Conservation (phyloP, 768 basidiomycete genomes). For the Butyriboletus loyo region DNA sequence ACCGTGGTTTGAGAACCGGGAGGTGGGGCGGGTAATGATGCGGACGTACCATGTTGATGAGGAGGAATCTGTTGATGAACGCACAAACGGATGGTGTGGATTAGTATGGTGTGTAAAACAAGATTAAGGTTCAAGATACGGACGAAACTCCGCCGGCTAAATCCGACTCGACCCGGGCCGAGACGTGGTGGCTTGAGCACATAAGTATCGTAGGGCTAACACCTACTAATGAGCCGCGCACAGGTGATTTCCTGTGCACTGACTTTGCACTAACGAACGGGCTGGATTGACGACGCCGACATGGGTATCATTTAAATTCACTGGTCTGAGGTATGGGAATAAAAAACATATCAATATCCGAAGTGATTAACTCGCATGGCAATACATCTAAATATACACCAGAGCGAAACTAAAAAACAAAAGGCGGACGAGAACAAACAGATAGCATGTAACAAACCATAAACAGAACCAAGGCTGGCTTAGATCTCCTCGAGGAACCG, state of each 20-base stretch:
- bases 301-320: slow-evolving; percentile 9
- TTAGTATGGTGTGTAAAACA: slow-evolving; percentile 7
- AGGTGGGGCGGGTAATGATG: not conserved
- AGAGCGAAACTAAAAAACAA: slow-evolving; percentile 7
- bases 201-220: not conserved
- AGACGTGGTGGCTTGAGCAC: too few species aligned
- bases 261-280: not conserved
- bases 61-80: not conserved
- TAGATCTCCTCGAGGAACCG: not conserved
- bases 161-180: too few species aligned
- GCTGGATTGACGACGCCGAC: not conserved
- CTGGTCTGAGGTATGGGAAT: not conserved
- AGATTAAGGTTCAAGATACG: slow-evolving; percentile 22
- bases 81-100: slow-evolving; percentile 7
- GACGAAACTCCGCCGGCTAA: slow-evolving; percentile 18
- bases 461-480: slow-evolving; percentile 6
- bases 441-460: slow-evolving; percentile 20
- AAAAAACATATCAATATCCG: not conserved
- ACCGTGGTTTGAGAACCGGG: too few species aligned
- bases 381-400: slow-evolving; percentile 20
- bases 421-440: slow-evolving; percentile 1
- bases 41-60: slow-evolving; percentile 24
- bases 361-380: slow-evolving; percentile 10
- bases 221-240: not conserved
- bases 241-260: not conserved